Base-by-base conservation (phyloP, 352 stramenopile genomes). In the Pythium sukuiense region DNA sequence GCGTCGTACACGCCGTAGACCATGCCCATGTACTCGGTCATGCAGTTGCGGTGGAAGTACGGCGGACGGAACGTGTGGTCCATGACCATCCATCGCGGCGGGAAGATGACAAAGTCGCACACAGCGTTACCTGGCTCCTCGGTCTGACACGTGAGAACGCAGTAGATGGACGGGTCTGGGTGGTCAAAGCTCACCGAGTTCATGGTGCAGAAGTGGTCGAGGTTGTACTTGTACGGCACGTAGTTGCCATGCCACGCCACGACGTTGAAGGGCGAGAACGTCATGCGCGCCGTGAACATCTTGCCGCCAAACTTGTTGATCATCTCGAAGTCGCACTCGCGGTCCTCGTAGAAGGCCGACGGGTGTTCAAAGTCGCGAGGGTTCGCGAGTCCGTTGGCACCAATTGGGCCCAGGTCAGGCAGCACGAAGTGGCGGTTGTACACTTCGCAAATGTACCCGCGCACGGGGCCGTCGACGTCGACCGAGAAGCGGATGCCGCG, bases 221-320 rank as follows among this genome's bases (percentile, higher is more conserved):
- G 74, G 67, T 98, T 89, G 87, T 99, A 99, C 73, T 98, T 99
- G 92, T 95, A 99, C 33, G 97, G 96, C 16, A 97, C 76, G 65
- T 99, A 99, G 76, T 99, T 99, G 41, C 96, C 97, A 68, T 99
- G 96, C 95, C 95, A 99, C n/a, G 96, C 97, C 14, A 99, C 96
- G 3, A 99, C 96, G 66, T 99, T 97, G 73, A 98, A 99, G 3
- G 97, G 96, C 18, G 90, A 98, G 57, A 98, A 95, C 11, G 65
- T 55, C 72, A 92, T 91, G 18, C 67, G 59, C 29, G 90, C 83
- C 20, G 80, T 84, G 73, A 98, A 99, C 30, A 99, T 67, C 52
- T 92, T 66, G 7, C 92, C 88, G 24, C 89, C 88, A 80, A 98
- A 99, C 73, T 91, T 95, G 77, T 90, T 92, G 48, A 91, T 63